Evolutionary conservation across 768 basidiomycete species (phyloP).

Genomic region (Dentipellis sp.): DNA sequence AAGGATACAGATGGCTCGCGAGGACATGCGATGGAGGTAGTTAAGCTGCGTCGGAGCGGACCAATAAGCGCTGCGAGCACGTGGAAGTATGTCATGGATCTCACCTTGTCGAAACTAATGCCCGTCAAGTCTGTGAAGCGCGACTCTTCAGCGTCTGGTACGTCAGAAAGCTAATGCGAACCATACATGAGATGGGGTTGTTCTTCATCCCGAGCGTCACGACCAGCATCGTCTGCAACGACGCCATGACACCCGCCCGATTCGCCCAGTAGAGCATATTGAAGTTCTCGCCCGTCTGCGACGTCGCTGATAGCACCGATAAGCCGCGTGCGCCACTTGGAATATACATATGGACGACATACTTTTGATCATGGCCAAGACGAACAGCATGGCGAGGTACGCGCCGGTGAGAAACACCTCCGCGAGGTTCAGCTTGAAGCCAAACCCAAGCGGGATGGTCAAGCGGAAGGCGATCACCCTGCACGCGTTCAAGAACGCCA

Average conservation of each 20-base stretch:
- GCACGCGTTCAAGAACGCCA: constrained; percentile 19
- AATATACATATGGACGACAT: constrained; percentile 1
- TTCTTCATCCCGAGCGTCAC: constrained; percentile 53
- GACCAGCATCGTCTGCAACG: constrained; percentile 44
- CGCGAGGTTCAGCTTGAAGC: constrained; percentile 24
- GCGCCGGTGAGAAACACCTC: constrained; percentile 27
- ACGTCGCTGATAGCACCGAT: constrained; percentile 14
- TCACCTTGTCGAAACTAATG: constrained; percentile 36
- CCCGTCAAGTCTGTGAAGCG: constrained; percentile 36
- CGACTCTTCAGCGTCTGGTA: too few species aligned
- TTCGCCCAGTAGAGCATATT: constrained; percentile 21
- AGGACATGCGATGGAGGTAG: constrained; percentile 1
- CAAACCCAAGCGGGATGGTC: constrained; percentile 21
- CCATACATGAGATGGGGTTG: constrained; percentile 35
- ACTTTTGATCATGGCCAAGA: constrained; percentile 21
- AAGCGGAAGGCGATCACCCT: constrained; percentile 25
- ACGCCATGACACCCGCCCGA: constrained; percentile 33
- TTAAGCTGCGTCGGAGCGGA: not conserved
- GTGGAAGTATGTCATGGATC: constrained; percentile 11
- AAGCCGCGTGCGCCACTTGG: not conserved
- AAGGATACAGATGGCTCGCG: not conserved
- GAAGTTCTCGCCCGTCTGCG: constrained; percentile 14
- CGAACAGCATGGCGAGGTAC: constrained; percentile 25
- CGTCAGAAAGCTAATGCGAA: not conserved
- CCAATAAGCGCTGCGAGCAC: not conserved